A percentile compares a stretch with the other conserved stretches of the same genome.
These are phyloP conservation scores for Pelargonium cotyledonis DNA, from an alignment of 441 rosid species.

Conservation along the genomic window DNA sequence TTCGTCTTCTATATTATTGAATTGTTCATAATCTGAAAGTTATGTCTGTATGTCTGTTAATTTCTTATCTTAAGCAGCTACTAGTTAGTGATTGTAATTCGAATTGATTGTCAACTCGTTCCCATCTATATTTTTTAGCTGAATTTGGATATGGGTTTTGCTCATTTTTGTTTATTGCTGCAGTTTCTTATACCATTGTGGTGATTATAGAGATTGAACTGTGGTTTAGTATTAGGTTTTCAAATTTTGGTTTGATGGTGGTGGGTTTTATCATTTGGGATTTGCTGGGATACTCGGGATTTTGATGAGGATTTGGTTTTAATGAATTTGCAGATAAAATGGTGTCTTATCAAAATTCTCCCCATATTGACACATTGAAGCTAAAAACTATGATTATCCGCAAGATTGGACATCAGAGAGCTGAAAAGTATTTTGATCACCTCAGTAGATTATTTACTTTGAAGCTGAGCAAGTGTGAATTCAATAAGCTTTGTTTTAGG, in stretches of 20 bases:
- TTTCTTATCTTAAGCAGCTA: not conserved
- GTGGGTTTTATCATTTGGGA: not conserved
- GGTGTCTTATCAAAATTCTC: slow-evolving; percentile 30
- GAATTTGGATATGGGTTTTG: slow-evolving; percentile 2
- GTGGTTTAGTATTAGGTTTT: too few relatives aligned
- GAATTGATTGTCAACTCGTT: not conserved
- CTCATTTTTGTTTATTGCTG: not conserved
- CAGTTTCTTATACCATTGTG: not conserved
- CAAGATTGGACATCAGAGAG: slow-evolving; percentile 66
- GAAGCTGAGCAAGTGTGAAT: slow-evolving; percentile 53
- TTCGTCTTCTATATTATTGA: not conserved
- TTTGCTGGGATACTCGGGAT: not conserved
- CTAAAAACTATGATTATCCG: slow-evolving; percentile 43
- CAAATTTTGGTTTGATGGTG: not conserved
- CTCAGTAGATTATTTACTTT: slow-evolving; percentile 54
- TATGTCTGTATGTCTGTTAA: not conserved
- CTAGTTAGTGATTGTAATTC: not conserved
- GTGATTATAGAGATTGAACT: too few relatives aligned
- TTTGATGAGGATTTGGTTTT: slow-evolving; percentile 1
- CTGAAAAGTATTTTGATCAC: slow-evolving; percentile 61
- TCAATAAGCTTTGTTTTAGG: slow-evolving; percentile 52
- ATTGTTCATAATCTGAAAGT: not conserved
- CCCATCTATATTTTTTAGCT: not conserved
- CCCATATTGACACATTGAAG: slow-evolving; percentile 49
- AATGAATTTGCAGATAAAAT: slow-evolving; percentile 24